phyloP scores from a whole-genome alignment of 495 filamentous ascomycete species.

The Diplogelasinospora grovesii region DNA sequence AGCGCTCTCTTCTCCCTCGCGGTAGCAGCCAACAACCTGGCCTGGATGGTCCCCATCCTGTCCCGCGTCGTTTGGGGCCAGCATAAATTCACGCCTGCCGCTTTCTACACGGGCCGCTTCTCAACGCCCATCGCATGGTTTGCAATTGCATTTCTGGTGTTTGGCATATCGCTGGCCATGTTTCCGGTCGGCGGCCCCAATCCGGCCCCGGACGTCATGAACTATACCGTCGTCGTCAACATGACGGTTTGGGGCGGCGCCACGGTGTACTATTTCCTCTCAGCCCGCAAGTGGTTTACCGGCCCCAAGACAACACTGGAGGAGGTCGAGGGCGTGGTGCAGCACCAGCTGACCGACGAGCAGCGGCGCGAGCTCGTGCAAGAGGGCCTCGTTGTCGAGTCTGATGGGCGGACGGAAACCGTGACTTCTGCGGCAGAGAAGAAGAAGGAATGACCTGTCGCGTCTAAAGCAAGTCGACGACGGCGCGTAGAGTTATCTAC shows the following conservation, averaged over 20 bases:
- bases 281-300: constrained; percentile 59
- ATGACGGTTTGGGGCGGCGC: constrained; percentile 55
- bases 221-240: constrained; percentile 63
- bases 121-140: constrained; percentile 48
- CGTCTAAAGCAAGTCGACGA: too few relatives aligned
- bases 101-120: constrained; percentile 52
- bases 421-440: too few relatives aligned
- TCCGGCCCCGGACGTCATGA: constrained; percentile 51
- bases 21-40: constrained; percentile 55
- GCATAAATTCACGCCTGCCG: constrained; percentile 54
- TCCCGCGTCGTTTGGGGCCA: constrained; percentile 57
- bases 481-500: too few relatives aligned
- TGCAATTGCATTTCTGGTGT: constrained; percentile 49
- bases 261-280: constrained; percentile 55
- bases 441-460: too few relatives aligned
- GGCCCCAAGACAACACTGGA: constrained; percentile 44
- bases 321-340: constrained; percentile 1
- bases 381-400: constrained; percentile 2
- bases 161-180: constrained; percentile 52
- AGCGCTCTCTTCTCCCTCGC: constrained; percentile 57
- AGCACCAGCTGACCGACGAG: neutral
- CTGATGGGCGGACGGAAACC: too few relatives aligned
- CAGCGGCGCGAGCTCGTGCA: neutral
- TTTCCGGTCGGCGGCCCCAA: constrained; percentile 52
- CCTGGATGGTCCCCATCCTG: constrained; percentile 59